phyloP scores from a whole-genome alignment of 164 flowering plant genomes.

The Tetracentron sinense region DNA sequence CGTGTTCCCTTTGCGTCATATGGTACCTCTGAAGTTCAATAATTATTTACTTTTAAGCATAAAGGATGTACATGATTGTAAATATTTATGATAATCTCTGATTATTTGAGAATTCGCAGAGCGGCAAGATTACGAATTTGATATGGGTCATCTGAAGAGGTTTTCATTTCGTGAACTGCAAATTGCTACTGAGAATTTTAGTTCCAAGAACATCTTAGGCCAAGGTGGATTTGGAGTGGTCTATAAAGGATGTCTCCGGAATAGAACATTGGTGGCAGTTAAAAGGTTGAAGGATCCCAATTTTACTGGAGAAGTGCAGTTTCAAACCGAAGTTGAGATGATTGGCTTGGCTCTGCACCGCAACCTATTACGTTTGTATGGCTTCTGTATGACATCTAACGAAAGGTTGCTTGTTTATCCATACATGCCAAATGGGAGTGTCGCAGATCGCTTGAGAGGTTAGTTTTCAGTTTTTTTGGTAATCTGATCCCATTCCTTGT shows the following conservation, averaged over 20 bases:
- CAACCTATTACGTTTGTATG: conserved; percentile 84
- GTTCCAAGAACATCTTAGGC: conserved; percentile 73
- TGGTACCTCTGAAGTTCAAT: conserved; percentile 42
- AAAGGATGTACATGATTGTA: background rate
- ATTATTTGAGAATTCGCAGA: conserved; percentile 43
- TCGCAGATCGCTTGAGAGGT: conserved; percentile 96
- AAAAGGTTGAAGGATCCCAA: conserved; percentile 88
- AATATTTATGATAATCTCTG: background rate
- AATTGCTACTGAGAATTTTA: conserved; percentile 74
- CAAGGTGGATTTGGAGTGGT: conserved; percentile 97
- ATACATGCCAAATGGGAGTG: conserved; percentile 96
- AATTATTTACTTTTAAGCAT: background rate
- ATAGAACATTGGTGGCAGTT: conserved; percentile 74
- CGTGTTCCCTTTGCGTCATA: conserved; percentile 41
- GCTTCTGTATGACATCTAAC: conserved; percentile 82
- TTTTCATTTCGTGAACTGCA: conserved; percentile 82
- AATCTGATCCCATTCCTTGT: too few relatives aligned
- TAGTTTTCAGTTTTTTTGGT: conserved; percentile 17
- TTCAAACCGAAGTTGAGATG: conserved; percentile 99
- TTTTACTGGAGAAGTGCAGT: conserved; percentile 89
- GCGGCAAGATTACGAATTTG: conserved; percentile 80
- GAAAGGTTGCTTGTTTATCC: conserved; percentile 95
- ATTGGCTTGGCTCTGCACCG: conserved; percentile 93
- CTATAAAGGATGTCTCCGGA: conserved; percentile 77
- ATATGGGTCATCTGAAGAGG: conserved; percentile 71